Evolutionary conservation across 129 eudicot genomes (phyloP).

Genomic region (Chrysanthemum seticuspe): DNA sequence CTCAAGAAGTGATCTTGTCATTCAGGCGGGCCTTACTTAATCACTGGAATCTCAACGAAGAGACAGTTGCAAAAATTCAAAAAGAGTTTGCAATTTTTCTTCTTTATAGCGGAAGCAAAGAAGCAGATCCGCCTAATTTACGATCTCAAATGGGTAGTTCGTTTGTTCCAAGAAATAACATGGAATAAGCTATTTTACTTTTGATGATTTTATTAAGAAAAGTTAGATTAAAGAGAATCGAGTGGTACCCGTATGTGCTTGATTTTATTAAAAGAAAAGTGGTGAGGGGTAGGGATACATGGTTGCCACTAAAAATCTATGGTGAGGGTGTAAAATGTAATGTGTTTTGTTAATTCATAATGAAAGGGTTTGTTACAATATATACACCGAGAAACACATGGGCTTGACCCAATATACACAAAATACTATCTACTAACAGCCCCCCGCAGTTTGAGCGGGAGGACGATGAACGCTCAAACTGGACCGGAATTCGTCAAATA

Average conservation of each 20-base stretch:
- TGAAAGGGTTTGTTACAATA: too few species aligned
- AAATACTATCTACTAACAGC: too few species aligned
- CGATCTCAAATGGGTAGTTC: slow-evolving; percentile 68
- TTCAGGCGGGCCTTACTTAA: slow-evolving; percentile 80
- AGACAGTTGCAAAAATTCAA: slow-evolving; percentile 60
- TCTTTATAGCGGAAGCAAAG: slow-evolving; percentile 73
- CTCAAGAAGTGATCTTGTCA: slow-evolving; percentile 70
- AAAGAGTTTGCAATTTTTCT: slow-evolving; percentile 88
- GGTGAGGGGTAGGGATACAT: too few species aligned
- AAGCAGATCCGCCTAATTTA: slow-evolving; percentile 62
- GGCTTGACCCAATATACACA: too few species aligned
- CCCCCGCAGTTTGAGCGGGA: too few species aligned
- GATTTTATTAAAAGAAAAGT: too few species aligned
- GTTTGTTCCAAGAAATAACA: slow-evolving; percentile 69
- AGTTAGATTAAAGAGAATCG: slow-evolving; percentile 45
- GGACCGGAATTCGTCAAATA: too few species aligned
- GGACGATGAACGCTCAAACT: too few species aligned
- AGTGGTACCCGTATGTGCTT: slow-evolving; percentile 87
- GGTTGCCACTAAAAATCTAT: too few species aligned
- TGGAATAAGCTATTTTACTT: slow-evolving; percentile 83
- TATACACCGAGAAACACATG: too few species aligned
- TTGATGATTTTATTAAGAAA: slow-evolving; percentile 69
- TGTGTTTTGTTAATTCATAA: too few species aligned
- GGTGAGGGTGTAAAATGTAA: too few species aligned
- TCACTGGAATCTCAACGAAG: slow-evolving; percentile 75